A percentile compares a stretch with the other conserved stretches of the same genome.
Evolutionary conservation across 2,329 filamentous ascomycete species (phyloP).

Genomic region (Aphanocladium album): DNA sequence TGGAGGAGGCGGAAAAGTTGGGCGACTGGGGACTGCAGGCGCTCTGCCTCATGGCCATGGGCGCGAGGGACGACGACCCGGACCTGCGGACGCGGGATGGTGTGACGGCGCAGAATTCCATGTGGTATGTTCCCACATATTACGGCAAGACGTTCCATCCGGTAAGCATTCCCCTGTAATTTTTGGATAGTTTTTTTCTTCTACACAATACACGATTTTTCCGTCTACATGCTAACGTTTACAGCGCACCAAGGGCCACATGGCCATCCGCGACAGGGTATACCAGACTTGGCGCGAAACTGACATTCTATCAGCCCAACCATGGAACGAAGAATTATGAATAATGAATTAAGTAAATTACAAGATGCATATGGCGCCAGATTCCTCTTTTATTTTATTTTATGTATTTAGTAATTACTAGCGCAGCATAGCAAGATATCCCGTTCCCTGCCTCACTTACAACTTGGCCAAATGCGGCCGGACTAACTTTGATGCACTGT

Average conservation of each 20-base stretch:
- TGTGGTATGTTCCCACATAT: conserved; percentile 44
- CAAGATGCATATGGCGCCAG: neutral
- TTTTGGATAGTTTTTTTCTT: too few relatives aligned
- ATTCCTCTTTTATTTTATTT: neutral
- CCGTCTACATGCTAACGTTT: neutral
- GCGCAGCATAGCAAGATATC: neutral
- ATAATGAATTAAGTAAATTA: neutral
- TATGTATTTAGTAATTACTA: too few relatives aligned
- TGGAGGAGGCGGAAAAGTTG: conserved; percentile 27
- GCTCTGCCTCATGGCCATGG: conserved; percentile 40
- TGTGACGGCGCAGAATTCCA: conserved; percentile 27
- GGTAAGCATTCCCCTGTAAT: conserved; percentile 19
- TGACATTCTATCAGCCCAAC: neutral
- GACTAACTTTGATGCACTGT: conserved; percentile 14
- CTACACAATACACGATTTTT: too few relatives aligned
- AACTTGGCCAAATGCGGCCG: neutral
- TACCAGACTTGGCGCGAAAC: conserved; percentile 21
- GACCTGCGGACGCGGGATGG: conserved; percentile 26
- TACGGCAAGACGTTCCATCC: conserved; percentile 44
- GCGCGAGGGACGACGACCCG: conserved; percentile 31
- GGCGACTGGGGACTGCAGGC: conserved; percentile 40
- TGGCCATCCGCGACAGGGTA: conserved; percentile 26
- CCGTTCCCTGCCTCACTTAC: too few relatives aligned
- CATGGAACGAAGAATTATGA: conserved; percentile 4
- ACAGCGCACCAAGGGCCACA: conserved; percentile 33